Conservation (phyloP, 2,329 filamentous ascomycete genomes). For the Fonsecaea multimorphosa region DNA sequence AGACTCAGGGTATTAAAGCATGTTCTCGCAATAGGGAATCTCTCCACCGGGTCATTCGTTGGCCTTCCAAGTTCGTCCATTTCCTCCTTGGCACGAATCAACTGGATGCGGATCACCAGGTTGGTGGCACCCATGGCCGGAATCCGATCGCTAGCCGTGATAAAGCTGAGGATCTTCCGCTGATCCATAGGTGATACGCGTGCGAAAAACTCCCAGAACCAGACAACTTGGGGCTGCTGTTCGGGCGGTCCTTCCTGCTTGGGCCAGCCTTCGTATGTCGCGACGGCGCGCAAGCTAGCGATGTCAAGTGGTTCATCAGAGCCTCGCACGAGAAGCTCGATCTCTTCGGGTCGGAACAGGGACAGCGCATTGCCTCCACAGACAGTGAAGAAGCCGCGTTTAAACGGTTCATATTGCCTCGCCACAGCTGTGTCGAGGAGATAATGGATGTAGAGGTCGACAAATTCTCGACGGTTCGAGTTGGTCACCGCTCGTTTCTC, state of each 20-base stretch:
- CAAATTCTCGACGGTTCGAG: slow-evolving; percentile 80
- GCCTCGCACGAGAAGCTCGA: slow-evolving; percentile 83
- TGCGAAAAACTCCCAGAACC: slow-evolving; percentile 89
- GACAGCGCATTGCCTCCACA: slow-evolving; percentile 87
- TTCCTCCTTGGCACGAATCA: slow-evolving; percentile 34
- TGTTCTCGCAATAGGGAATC: slow-evolving; percentile 85
- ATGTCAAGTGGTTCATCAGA: slow-evolving; percentile 86
- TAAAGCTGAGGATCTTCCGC: slow-evolving; percentile 79
- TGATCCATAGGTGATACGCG: slow-evolving; percentile 70
- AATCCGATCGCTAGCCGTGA: slow-evolving; percentile 89
- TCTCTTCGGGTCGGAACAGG: slow-evolving; percentile 87
- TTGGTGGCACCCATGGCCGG: slow-evolving; percentile 85
- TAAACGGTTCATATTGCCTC: slow-evolving; percentile 91
- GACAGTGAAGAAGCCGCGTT: slow-evolving; percentile 89
- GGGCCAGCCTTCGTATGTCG: slow-evolving; percentile 82
- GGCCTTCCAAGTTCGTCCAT: slow-evolving; percentile 22
- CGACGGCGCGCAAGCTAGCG: slow-evolving; percentile 73
- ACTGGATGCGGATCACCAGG: slow-evolving; percentile 64
- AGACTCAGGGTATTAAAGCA: slow-evolving; percentile 88
- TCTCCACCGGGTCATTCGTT: slow-evolving; percentile 60
- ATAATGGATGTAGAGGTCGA: slow-evolving; percentile 81
- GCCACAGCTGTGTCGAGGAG: slow-evolving; percentile 77
- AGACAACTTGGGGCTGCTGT: slow-evolving; percentile 72
- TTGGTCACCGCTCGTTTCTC: slow-evolving; percentile 81
- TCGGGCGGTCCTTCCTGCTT: slow-evolving; percentile 50